Conservation (phyloP, 2,329 filamentous ascomycete species). For the Beauveria australis region DNA sequence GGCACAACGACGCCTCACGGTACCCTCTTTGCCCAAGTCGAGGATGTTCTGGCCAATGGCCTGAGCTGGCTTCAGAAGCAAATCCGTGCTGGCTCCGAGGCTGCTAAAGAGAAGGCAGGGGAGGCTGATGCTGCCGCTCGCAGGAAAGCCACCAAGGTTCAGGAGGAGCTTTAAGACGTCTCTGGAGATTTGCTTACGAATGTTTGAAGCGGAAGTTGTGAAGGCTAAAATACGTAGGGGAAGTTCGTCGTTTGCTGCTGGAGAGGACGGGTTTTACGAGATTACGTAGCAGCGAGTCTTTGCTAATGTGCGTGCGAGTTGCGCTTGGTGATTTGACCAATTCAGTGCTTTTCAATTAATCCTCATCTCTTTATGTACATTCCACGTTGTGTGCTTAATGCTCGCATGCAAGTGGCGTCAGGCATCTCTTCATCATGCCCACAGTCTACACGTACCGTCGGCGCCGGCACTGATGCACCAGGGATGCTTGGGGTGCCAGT, state of each 20-base stretch:
- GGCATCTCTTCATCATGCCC: constrained; percentile 48
- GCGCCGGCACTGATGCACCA: constrained; percentile 94
- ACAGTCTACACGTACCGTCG: constrained; percentile 85
- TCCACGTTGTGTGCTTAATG: background rate
- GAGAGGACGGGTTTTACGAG: background rate
- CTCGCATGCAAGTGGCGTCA: background rate
- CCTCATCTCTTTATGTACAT: constrained; percentile 1
- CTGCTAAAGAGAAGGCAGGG: constrained; percentile 38
- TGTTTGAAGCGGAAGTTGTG: background rate
- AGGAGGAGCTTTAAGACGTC: constrained; percentile 38
- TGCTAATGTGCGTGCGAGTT: background rate
- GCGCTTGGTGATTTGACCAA: background rate
- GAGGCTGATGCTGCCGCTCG: constrained; percentile 24
- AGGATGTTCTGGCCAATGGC: constrained; percentile 36
- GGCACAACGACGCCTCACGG: constrained; percentile 59
- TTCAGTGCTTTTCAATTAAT: constrained; percentile 1
- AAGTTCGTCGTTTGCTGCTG: background rate
- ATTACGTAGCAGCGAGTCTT: constrained; percentile 8
- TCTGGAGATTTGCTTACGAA: background rate
- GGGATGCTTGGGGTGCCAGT: constrained; percentile 91
- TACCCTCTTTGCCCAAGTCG: constrained; percentile 58
- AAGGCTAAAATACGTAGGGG: background rate
- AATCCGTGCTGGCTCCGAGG: constrained; percentile 38
- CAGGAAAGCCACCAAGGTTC: constrained; percentile 25
- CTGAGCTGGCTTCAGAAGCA: constrained; percentile 46